A percentile compares a stretch with the other conserved stretches of the same genome.
Evolutionary conservation across 192 early-diverging fungal species (phyloP).

Genomic region (Backusella westeae): DNA sequence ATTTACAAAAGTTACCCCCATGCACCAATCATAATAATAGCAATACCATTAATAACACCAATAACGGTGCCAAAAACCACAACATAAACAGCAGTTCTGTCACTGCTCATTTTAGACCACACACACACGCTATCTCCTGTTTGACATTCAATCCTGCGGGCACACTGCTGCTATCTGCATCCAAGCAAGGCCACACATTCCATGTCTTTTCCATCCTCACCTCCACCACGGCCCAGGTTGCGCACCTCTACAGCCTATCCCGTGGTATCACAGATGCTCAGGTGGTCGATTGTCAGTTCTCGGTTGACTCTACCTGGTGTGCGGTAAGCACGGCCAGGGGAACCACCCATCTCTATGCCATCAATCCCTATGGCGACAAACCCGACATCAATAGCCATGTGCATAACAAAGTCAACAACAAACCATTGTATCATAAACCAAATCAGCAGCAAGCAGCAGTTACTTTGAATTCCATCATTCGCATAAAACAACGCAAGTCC

Average conservation of each 20-base stretch:
- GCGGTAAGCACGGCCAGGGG: constrained; percentile 69
- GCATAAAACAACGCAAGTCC: constrained; percentile 38
- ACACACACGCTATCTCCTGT: constrained; percentile 60
- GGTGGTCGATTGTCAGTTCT: constrained; percentile 68
- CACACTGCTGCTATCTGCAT: constrained; percentile 65
- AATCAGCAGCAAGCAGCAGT: background rate
- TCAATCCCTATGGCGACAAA: constrained; percentile 59
- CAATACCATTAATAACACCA: background rate
- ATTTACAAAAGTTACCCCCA: background rate
- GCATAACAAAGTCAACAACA: constrained; percentile 35
- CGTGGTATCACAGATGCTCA: constrained; percentile 75
- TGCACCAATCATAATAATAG: constrained; percentile 5
- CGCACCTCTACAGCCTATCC: constrained; percentile 67
- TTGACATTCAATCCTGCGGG: constrained; percentile 64
- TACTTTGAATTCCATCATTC: constrained; percentile 19
- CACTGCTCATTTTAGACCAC: constrained; percentile 69
- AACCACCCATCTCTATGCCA: constrained; percentile 71
- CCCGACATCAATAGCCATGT: constrained; percentile 55
- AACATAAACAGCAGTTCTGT: constrained; percentile 11
- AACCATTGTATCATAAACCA: constrained; percentile 26
- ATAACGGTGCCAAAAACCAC: background rate
- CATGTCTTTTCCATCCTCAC: constrained; percentile 61
- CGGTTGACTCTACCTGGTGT: constrained; percentile 70
- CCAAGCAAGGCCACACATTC: constrained; percentile 69
- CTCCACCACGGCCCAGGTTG: constrained; percentile 28